Conservation (phyloP, 164 flowering plant species). For the Buxus sempervirens region DNA sequence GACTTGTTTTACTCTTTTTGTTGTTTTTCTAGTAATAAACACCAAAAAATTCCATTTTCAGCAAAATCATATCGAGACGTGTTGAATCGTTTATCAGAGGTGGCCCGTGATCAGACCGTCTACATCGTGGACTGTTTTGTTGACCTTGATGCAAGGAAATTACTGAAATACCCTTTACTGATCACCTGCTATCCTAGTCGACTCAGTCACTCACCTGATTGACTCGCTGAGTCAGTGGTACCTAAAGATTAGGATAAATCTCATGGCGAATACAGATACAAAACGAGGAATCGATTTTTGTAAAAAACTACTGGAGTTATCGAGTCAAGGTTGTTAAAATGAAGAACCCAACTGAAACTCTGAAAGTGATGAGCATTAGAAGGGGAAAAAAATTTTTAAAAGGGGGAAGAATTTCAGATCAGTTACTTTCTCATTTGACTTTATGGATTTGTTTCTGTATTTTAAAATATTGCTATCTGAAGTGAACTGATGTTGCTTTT, state of each 20-base stretch:
- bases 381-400: too few species aligned
- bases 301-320: too few species aligned
- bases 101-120: constrained; percentile 24
- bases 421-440: too few species aligned
- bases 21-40: constrained; percentile 13
- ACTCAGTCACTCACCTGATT: too few species aligned
- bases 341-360: background rate
- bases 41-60: background rate
- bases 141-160: background rate
- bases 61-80: constrained; percentile 23
- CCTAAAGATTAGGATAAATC: background rate
- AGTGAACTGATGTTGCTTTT: background rate
- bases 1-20: constrained; percentile 6
- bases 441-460: background rate
- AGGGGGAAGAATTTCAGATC: background rate
- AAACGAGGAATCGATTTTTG: background rate
- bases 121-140: constrained; percentile 5
- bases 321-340: too few species aligned
- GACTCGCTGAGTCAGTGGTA: background rate
- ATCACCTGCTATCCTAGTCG: too few species aligned
- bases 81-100: constrained; percentile 27
- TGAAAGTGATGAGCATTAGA: too few species aligned
- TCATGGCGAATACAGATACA: background rate
- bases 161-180: background rate
- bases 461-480: background rate